Evolutionary conservation across 495 filamentous ascomycete species (phyloP).

Genomic region (Xylaria bambusicola): DNA sequence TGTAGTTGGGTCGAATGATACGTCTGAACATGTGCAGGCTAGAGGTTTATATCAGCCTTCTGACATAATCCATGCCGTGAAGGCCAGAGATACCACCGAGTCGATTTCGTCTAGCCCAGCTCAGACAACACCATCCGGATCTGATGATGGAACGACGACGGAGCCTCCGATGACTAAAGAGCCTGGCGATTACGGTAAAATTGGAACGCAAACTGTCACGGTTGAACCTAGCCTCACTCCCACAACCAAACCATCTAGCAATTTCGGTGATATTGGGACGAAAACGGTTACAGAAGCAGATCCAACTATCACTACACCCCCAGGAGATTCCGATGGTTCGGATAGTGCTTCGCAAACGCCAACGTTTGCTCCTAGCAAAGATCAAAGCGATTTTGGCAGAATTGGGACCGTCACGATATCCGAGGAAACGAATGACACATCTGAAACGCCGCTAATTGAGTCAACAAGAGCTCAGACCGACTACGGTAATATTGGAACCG

Average conservation of each 20-base stretch:
- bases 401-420: conserved; percentile 1
- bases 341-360: background rate
- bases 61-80: background rate
- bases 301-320: background rate
- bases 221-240: background rate
- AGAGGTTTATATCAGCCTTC: background rate
- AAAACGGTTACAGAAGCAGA: conserved; percentile 1
- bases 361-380: background rate
- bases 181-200: conserved; percentile 2
- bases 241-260: background rate
- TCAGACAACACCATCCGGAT: background rate
- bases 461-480: conserved; percentile 14
- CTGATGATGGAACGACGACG: no score
- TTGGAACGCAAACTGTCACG: conserved; percentile 15
- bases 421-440: background rate
- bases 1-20: conserved; percentile 12
- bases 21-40: background rate
- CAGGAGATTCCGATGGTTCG: background rate
- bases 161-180: no score
- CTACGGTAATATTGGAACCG: conserved; percentile 19
- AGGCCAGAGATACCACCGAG: background rate
- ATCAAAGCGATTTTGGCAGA: background rate
- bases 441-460: background rate
- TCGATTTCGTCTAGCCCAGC: background rate
- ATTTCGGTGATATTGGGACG: conserved; percentile 20